Conservation (phyloP, 2,329 filamentous ascomycete genomes). For the Pseudopithomyces chartarum region DNA sequence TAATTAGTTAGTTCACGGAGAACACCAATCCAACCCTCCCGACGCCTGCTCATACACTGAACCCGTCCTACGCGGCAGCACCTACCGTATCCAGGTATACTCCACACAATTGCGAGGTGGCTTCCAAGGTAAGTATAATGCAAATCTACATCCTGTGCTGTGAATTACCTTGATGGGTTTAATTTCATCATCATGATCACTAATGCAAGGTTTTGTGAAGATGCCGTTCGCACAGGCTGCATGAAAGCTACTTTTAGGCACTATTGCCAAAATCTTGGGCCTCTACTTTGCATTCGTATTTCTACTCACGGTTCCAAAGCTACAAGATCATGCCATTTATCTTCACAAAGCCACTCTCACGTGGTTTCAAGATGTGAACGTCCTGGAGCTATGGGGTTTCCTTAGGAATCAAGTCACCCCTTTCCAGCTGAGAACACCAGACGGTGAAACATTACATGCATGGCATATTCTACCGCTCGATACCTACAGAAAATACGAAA, state of each 20-base stretch:
- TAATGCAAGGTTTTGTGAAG: background rate
- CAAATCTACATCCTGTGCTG: too few species aligned
- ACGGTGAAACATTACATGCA: slow-evolving; percentile 50
- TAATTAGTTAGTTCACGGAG: too few species aligned
- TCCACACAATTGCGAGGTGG: too few species aligned
- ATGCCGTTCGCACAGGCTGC: slow-evolving; percentile 27
- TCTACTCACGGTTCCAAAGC: slow-evolving; percentile 51
- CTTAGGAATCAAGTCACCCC: slow-evolving; percentile 56
- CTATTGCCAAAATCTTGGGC: slow-evolving; percentile 22
- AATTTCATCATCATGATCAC: background rate
- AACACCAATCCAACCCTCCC: too few species aligned
- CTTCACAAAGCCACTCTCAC: slow-evolving; percentile 60
- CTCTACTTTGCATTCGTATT: slow-evolving; percentile 52
- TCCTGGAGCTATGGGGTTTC: slow-evolving; percentile 56
- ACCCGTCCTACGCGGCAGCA: too few species aligned
- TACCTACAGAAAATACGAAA: slow-evolving; percentile 51
- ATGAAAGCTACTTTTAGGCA: slow-evolving; percentile 27
- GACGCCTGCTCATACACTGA: too few species aligned
- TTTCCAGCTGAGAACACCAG: slow-evolving; percentile 51
- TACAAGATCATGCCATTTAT: slow-evolving; percentile 64
- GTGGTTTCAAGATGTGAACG: slow-evolving; percentile 58
- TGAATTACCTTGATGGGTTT: background rate
- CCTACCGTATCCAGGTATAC: too few species aligned
- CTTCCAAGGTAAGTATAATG: too few species aligned
- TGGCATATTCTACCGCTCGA: slow-evolving; percentile 58